Evolutionary conservation across 1,284 basidiomycete species (phyloP), one percentile per base, ranked within the genome.

Genomic region (Moniliophthora roreri): DNA sequence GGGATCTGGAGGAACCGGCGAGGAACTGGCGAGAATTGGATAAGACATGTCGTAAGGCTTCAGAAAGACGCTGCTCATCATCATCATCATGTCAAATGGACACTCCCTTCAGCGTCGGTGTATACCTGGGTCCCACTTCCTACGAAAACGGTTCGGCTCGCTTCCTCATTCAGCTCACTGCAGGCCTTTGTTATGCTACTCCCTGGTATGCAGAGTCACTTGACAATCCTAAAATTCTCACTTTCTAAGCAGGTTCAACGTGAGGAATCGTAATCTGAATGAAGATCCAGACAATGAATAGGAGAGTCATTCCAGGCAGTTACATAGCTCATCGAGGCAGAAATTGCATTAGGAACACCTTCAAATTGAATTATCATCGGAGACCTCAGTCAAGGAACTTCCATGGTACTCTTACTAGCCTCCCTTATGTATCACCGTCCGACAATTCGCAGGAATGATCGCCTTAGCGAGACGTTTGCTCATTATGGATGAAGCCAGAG

Each of bases 341-440:
- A 82, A 57, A 66, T 80, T 34, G 75, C 76, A 45, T 66, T 65
- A 28, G 79, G 78, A 0, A 73, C 78, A 26, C 68, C 72, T 36
- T 63, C 72, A 39, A 63, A 70, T 18, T 55, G 62, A 16, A 66
- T 70, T 49, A 59, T 80, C 13, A 60, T 82, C 1, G 80, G 79
- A 10, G 81, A 81, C 0, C 83, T 84, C 64, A 73, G 69, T 23
- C 82, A 84, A 60, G 82, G 81, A n/a, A 76, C 73, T 13, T 76
- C 74, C 1, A 68, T 81, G 32, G 63, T 71, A 11, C 66, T 78
- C n/a, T 63, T 81, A 38, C 69, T 69, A 0, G 78, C n/a, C n/a
- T n/a, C 70, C 4, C 55, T 82, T 10, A 74, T 71, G 15, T 71
- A 65, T 1, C 68, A 74, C n/a, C n/a, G n/a, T n/a, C 55, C 60